Evolutionary conservation across 441 rosid species (phyloP).

Genomic region (Corymbia calophylla): DNA sequence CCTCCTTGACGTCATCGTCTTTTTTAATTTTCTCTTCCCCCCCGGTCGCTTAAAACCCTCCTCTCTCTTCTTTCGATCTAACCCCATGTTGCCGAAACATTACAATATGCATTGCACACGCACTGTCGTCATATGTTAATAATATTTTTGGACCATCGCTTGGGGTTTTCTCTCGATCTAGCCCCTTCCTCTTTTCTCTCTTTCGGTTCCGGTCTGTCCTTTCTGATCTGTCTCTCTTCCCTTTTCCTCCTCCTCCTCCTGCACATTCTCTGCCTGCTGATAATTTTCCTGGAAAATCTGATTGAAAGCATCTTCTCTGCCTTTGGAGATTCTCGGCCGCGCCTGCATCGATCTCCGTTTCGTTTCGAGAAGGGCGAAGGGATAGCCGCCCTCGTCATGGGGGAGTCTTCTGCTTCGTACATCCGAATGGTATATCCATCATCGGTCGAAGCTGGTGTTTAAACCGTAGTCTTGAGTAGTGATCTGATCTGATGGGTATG

Average conservation of each 20-base stretch:
- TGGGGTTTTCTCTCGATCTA: not conserved
- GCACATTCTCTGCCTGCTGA: not conserved
- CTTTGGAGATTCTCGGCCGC: not conserved
- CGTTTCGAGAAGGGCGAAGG: not conserved
- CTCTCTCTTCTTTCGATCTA: not conserved
- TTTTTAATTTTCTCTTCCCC: not conserved
- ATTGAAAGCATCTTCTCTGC: not conserved
- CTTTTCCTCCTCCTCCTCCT: not conserved
- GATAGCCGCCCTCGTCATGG: constrained; percentile 15
- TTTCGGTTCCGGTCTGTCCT: not conserved
- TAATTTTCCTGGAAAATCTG: not conserved
- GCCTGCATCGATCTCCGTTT: not conserved
- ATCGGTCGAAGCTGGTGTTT: not conserved
- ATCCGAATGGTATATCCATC: constrained; percentile 46
- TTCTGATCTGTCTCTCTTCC: not conserved
- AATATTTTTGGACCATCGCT: not conserved
- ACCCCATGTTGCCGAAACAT: not conserved
- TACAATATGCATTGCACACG: not conserved
- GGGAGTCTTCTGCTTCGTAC: constrained; percentile 61
- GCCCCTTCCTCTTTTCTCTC: not conserved
- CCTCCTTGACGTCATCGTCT: not conserved
- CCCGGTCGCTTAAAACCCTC: not conserved
- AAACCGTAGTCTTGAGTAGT: not conserved
- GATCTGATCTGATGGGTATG: not conserved
- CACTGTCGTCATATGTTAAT: not conserved